Evolutionary conservation across 495 filamentous ascomycete genomes (phyloP).

Genomic region (Cercophora scortea): DNA sequence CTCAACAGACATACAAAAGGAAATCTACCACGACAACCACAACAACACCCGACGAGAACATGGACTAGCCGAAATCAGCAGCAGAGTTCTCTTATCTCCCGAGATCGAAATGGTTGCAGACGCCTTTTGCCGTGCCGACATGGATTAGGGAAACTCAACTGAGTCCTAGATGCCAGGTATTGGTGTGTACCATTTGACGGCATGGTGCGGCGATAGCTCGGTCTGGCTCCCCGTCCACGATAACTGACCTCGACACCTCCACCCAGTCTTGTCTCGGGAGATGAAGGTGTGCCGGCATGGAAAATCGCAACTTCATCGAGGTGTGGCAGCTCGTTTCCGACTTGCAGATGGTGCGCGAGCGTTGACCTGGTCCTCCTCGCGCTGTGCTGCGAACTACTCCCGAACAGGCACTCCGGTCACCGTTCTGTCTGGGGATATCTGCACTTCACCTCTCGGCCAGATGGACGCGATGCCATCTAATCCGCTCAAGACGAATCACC

Average conservation of each 20-base stretch:
- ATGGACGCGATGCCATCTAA: conserved; percentile 1
- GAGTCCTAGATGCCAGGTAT: too few species aligned
- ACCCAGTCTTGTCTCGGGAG: neutral
- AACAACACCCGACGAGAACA: neutral
- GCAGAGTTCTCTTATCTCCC: neutral
- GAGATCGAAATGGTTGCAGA: neutral
- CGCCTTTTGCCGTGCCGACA: neutral
- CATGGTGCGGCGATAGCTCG: conserved; percentile 7
- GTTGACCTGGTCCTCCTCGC: neutral
- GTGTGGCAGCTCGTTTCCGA: neutral
- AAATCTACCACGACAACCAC: neutral
- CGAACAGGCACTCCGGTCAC: conserved; percentile 8
- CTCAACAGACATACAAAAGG: neutral
- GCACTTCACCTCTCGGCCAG: conserved; percentile 3
- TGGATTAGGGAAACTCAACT: too few species aligned
- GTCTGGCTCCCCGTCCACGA: neutral
- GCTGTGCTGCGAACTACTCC: neutral
- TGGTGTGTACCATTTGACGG: neutral
- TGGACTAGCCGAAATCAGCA: neutral
- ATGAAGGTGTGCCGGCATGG: neutral
- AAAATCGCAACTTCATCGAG: neutral
- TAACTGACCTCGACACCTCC: too few species aligned
- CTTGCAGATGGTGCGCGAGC: neutral
- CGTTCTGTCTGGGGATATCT: conserved; percentile 3
- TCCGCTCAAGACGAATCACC: neutral